A percentile compares a stretch with the other conserved stretches of the same genome.
Evolutionary conservation across 176 grass and related monocot species (phyloP).

Genomic region (Triticum turgidum): DNA sequence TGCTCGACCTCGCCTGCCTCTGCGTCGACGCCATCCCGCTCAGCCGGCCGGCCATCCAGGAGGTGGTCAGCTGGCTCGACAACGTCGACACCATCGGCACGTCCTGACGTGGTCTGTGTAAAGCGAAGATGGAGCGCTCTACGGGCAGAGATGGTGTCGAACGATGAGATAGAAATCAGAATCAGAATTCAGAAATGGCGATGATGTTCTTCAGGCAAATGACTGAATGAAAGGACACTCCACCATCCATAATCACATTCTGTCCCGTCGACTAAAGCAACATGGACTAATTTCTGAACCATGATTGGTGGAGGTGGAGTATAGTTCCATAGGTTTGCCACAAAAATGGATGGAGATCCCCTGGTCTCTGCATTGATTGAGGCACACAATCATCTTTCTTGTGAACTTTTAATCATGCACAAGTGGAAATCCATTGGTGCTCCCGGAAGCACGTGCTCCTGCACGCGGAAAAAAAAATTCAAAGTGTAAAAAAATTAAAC

Average conservation of each 20-base stretch:
- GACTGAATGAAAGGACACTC: background rate
- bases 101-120: background rate
- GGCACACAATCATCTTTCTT: too few relatives aligned
- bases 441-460: too few relatives aligned
- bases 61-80: slow-evolving; percentile 58
- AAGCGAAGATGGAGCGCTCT: background rate
- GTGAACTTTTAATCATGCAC: too few relatives aligned
- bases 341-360: too few relatives aligned
- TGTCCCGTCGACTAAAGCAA: too few relatives aligned
- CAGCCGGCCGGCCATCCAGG: slow-evolving; percentile 47
- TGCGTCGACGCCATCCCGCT: slow-evolving; percentile 41
- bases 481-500: too few relatives aligned
- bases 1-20: slow-evolving; percentile 51
- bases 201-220: background rate
- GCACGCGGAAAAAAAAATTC: too few relatives aligned
- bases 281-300: too few relatives aligned
- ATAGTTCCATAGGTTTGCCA: too few relatives aligned
- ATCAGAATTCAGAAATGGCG: background rate
- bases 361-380: too few relatives aligned
- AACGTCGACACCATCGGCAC: slow-evolving; percentile 36
- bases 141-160: background rate
- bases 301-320: too few relatives aligned
- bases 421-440: too few relatives aligned
- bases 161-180: background rate
- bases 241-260: background rate